Percentiles rank a stretch among this genome's conserved stretches.
phyloP scores from a whole-genome alignment of 208 protist species.

The Acanthamoeba lenticulata region DNA sequence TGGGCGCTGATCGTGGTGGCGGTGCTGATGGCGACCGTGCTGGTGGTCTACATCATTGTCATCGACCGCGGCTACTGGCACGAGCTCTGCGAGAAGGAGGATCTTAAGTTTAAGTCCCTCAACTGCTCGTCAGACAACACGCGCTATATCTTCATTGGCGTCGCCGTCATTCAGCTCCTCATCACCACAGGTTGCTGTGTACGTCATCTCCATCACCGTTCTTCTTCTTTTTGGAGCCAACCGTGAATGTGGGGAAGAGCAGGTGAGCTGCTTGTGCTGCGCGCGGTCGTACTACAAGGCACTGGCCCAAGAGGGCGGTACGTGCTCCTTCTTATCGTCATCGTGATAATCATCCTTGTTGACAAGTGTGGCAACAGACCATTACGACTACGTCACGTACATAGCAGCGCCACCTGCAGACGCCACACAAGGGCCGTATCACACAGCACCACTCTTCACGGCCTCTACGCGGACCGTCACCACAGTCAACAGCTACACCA shows the following conservation, averaged over 20 bases:
- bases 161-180: neutral
- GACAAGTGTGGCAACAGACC: too few relatives aligned
- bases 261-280: constrained; percentile 8
- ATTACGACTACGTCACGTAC: too few relatives aligned
- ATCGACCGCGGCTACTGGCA: neutral
- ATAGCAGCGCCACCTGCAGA: too few relatives aligned
- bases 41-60: constrained; percentile 13
- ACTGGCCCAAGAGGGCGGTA: neutral
- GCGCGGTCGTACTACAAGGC: neutral
- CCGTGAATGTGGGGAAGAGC: too few relatives aligned
- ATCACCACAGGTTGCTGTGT: neutral
- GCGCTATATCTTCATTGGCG: neutral
- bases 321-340: neutral
- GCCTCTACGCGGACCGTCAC: too few relatives aligned
- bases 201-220: neutral
- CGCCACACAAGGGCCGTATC: neutral
- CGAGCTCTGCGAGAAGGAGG: constrained; percentile 4
- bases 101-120: neutral
- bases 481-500: too few relatives aligned
- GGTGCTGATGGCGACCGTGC: constrained; percentile 2
- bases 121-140: neutral
- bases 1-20: constrained; percentile 13
- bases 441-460: neutral
- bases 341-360: too few relatives aligned
- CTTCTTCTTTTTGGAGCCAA: neutral